These are phyloP conservation scores for Mycena kentingensis DNA, from an alignment of 768 basidiomycete species.

Conservation along the genomic window DNA sequence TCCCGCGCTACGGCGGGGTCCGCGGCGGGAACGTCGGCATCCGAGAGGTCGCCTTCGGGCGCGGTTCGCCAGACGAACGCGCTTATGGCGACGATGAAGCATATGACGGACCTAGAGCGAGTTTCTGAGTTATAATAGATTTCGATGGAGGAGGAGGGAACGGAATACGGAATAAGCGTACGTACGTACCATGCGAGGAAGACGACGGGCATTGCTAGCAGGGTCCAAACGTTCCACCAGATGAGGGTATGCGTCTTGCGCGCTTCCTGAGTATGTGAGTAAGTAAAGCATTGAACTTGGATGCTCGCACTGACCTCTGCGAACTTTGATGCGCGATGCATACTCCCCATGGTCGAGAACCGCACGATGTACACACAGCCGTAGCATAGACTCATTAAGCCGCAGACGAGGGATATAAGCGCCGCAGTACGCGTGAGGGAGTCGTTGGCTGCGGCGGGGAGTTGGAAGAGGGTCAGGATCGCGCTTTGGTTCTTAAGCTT, in stretches of 20 bases:
- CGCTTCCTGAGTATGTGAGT: conserved; percentile 56
- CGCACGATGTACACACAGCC: conserved; percentile 75
- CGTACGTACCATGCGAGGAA: conserved; percentile 65
- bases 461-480: conserved; percentile 70
- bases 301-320: conserved; percentile 51
- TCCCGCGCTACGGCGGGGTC: conserved; percentile 30
- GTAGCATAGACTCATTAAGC: conserved; percentile 70
- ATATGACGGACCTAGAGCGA: conserved; percentile 60
- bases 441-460: conserved; percentile 52
- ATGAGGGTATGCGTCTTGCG: conserved; percentile 34
- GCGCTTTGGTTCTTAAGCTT: conserved; percentile 47
- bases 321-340: conserved; percentile 72
- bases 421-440: conserved; percentile 64
- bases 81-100: conserved; percentile 63
- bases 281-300: not conserved
- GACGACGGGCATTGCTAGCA: conserved; percentile 63
- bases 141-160: not conserved
- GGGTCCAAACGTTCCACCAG: conserved; percentile 63
- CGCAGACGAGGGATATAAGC: conserved; percentile 64
- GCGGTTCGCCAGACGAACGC: conserved; percentile 75
- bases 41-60: conserved; percentile 43
- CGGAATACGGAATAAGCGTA: not conserved
- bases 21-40: conserved; percentile 38
- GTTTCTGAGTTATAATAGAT: not conserved
- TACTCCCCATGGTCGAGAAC: conserved; percentile 72